phyloP scores from a whole-genome alignment of 345 rosid genomes.

The Bruguiera parviflora region DNA sequence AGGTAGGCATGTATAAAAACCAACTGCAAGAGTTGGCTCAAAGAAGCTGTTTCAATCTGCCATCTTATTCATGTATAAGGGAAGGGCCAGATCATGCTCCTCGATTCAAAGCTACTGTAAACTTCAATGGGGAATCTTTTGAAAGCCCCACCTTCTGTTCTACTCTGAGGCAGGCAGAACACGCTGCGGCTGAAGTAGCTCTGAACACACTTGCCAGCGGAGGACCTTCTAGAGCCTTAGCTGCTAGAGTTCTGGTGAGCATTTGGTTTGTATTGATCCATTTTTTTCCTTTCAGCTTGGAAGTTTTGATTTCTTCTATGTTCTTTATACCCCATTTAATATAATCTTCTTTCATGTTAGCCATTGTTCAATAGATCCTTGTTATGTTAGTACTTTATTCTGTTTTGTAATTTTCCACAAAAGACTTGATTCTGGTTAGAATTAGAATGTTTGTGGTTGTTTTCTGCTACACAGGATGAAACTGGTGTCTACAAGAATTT shows the following conservation, averaged over 20 bases:
- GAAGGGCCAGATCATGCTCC: conserved; percentile 93
- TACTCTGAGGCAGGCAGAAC: conserved; percentile 77
- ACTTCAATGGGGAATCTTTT: conserved; percentile 80
- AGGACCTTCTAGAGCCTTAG: conserved; percentile 57
- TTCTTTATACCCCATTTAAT: background rate
- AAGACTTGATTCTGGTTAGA: background rate
- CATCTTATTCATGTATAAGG: conserved; percentile 74
- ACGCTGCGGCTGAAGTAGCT: conserved; percentile 81
- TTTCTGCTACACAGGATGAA: conserved; percentile 51
- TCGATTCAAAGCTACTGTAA: conserved; percentile 78
- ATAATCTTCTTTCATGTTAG: background rate
- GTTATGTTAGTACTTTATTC: background rate
- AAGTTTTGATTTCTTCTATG: background rate
- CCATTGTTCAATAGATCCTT: background rate
- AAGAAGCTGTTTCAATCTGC: conserved; percentile 77
- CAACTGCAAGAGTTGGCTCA: conserved; percentile 85
- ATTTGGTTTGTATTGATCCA: background rate
- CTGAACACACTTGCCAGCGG: conserved; percentile 56
- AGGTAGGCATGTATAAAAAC: conserved; percentile 62
- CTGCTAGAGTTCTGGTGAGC: conserved; percentile 52
- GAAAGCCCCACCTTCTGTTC: conserved; percentile 67
- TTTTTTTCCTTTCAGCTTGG: background rate
- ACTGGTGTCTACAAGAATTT: conserved; percentile 81
- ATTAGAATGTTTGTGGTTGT: background rate
- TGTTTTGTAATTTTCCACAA: background rate